Evolutionary conservation across 208 protist species (phyloP), one percentile per base, ranked within the genome.

Genomic region (Leishmania amazonensis): DNA sequence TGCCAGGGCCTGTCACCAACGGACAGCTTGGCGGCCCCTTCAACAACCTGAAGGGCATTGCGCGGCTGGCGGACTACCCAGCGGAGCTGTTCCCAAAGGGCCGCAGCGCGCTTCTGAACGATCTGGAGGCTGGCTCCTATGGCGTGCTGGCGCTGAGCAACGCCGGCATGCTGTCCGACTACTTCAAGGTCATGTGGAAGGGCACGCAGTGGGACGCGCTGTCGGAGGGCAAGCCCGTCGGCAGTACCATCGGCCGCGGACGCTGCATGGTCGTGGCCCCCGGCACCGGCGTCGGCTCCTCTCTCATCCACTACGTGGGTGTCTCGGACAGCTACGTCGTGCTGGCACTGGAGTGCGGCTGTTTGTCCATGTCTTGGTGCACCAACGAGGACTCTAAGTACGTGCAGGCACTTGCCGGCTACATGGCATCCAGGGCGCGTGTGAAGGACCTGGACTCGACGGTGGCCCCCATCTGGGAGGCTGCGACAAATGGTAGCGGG

Each of bases 181-280:
- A 94, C 87, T 94, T 94, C 84, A 81, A 76, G 38, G 75, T 92
- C 21, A 82, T 96, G 88, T 96, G 92, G 92, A 86, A 96, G 81
- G 92, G 92, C 71, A 88, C 84, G 6, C 84, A 89, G 67, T 91
- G 90, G 90, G 60, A 77, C 15, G 67, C 75, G 70, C 51, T 85
- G 40, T 81, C 82, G 40, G 87, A 78, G 0, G 81, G 76, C 57
- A 84, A 82, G 54, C 68, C 78, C 3, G 54, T 73, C 6, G 87
- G 85, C 58, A 84, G 73, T 1, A 76, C 67, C 15, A 78, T 95
- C 28, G 90, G 89, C 40, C 60, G 68, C 21, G 92, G 92, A 2
- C 83, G 82, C 71, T 91, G 89, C 83, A 54, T 94, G 35, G 88
- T 96, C 17, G 58, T 90, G 13, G 90, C 89, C 7, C 92, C 87